Percentiles rank a stretch among this genome's conserved stretches.
phyloP scores from a whole-genome alignment of 129 eudicot species.

The Chrysanthemum lavandulifolium region DNA sequence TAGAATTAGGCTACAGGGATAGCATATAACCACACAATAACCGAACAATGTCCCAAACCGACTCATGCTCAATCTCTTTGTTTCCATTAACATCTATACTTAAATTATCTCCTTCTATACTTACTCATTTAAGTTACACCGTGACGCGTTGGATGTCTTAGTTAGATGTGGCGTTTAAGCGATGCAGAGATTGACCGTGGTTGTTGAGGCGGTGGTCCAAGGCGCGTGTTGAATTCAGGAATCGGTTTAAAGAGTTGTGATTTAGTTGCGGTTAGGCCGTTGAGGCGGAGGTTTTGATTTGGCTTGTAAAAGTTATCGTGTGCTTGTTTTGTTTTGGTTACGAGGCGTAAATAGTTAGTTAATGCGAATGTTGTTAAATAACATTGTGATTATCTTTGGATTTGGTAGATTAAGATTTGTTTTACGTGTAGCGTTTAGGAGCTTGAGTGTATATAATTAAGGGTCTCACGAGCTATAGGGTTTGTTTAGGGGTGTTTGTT shows the following conservation, averaged over 20 bases:
- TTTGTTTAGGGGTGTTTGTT: no score
- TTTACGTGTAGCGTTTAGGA: no score
- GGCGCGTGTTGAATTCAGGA: conserved; percentile 75
- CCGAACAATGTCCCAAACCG: conserved; percentile 70
- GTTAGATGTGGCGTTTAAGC: conserved; percentile 56
- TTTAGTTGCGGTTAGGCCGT: conserved; percentile 73
- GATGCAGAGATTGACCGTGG: conserved; percentile 69
- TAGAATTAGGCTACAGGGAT: conserved; percentile 85
- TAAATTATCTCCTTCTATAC: conserved; percentile 48
- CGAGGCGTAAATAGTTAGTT: no score
- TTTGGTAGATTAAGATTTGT: no score
- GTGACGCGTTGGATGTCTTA: conserved; percentile 53
- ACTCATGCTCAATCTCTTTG: conserved; percentile 57
- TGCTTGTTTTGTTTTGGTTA: conserved; percentile 8
- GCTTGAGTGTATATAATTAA: no score
- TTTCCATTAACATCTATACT: conserved; percentile 58
- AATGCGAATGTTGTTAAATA: no score
- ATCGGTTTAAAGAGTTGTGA: conserved; percentile 68
- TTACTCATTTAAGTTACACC: conserved; percentile 64
- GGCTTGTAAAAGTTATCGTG: conserved; percentile 77
- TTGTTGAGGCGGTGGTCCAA: conserved; percentile 60
- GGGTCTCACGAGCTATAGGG: no score
- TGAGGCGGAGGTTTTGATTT: conserved; percentile 66
- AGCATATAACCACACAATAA: conserved; percentile 71
- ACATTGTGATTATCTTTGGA: no score